A percentile compares a stretch with the other conserved stretches of the same genome.
Evolutionary conservation across 1,284 basidiomycete species (phyloP).

Genomic region (Cutaneotrichosporon spelunceum): DNA sequence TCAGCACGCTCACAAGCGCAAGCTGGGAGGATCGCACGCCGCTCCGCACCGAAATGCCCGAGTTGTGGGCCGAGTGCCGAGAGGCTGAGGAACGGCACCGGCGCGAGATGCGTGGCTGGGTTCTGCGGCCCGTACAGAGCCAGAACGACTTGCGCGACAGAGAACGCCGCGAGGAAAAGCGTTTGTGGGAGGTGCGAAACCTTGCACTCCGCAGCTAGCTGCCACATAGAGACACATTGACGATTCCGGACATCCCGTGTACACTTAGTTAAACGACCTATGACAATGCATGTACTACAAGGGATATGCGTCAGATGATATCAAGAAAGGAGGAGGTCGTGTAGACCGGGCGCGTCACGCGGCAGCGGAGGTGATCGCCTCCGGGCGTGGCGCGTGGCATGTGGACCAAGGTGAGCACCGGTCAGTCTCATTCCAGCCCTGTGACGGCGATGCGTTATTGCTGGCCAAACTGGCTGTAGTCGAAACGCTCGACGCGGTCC

Average conservation of each 20-base stretch:
- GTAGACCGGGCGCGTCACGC: background rate
- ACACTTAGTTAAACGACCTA: slow-evolving; percentile 9
- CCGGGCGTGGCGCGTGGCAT: background rate
- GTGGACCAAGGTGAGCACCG: background rate
- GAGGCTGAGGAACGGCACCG: slow-evolving; percentile 74
- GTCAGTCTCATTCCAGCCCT: background rate
- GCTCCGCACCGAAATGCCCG: slow-evolving; percentile 13
- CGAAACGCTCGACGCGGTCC: slow-evolving; percentile 42
- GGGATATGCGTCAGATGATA: background rate
- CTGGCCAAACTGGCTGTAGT: slow-evolving; percentile 3
- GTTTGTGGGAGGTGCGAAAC: slow-evolving; percentile 50
- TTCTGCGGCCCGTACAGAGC: slow-evolving; percentile 20
- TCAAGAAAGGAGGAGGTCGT: background rate
- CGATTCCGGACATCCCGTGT: slow-evolving; percentile 1
- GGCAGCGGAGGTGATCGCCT: background rate
- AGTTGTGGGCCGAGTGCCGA: slow-evolving; percentile 67
- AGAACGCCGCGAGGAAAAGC: slow-evolving; percentile 40
- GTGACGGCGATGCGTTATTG: background rate
- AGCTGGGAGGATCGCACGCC: slow-evolving; percentile 25
- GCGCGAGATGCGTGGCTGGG: slow-evolving; percentile 76
- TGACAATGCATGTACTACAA: slow-evolving; percentile 17
- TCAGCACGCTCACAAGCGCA: slow-evolving; percentile 32
- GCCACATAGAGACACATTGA: background rate
- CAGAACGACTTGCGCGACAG: slow-evolving; percentile 30
- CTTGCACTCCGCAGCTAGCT: slow-evolving; percentile 26